A percentile compares a stretch with the other conserved stretches of the same genome.
Evolutionary conservation across 306 rosid species (phyloP).

Genomic region (Castanospermum australe): DNA sequence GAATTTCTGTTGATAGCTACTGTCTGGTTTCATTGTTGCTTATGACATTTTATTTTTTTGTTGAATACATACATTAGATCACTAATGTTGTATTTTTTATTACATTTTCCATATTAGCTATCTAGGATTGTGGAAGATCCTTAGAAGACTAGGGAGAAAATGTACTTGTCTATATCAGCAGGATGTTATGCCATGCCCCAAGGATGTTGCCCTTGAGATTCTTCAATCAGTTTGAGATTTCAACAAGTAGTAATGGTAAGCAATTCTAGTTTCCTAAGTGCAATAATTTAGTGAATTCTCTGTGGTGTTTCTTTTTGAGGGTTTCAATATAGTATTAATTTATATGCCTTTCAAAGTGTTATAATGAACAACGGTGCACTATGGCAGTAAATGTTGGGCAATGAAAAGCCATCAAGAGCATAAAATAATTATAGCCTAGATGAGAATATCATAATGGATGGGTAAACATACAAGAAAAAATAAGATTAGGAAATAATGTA

Average conservation of each 20-base stretch:
- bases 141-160: constrained; percentile 42
- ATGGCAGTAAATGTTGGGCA: too few species aligned
- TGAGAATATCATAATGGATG: too few species aligned
- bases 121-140: constrained; percentile 68
- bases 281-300: not conserved
- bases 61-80: not conserved
- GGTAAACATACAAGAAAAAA: too few species aligned
- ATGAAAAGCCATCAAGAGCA: too few species aligned
- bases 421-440: too few species aligned
- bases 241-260: not conserved
- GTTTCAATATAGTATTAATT: not conserved
- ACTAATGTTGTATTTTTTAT: not conserved
- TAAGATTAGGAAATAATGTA: too few species aligned
- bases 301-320: not conserved
- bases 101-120: constrained; percentile 39
- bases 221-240: constrained; percentile 50
- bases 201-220: constrained; percentile 67
- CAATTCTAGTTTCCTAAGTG: not conserved
- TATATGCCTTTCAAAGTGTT: too few species aligned
- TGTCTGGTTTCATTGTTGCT: not conserved
- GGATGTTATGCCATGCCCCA: constrained; percentile 63
- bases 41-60: not conserved
- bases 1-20: not conserved
- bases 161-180: constrained; percentile 51
- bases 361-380: too few species aligned